Conservation (phyloP, 257 asterid species). For the Catharanthus roseus region DNA sequence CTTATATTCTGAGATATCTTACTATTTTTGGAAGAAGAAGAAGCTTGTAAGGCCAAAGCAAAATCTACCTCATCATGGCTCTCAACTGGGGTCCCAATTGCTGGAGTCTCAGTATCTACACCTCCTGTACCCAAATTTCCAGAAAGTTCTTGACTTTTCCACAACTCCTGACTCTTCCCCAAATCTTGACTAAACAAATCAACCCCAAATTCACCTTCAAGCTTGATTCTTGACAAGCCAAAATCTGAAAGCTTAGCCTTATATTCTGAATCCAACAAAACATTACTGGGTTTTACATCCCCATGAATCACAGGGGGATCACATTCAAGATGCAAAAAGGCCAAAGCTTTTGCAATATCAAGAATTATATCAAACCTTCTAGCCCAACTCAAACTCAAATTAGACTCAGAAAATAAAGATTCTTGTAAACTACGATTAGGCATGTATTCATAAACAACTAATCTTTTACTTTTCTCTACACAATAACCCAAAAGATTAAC, state of each 20-base stretch:
- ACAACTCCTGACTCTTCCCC: constrained; percentile 53
- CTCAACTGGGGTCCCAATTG: constrained; percentile 51
- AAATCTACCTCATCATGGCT: constrained; percentile 87
- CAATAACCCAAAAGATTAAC: constrained; percentile 85
- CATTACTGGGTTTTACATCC: constrained; percentile 97
- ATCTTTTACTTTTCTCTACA: constrained; percentile 51
- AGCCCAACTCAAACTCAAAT: constrained; percentile 54
- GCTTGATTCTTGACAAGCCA: constrained; percentile 84
- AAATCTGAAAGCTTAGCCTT: constrained; percentile 92
- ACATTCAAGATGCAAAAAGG: constrained; percentile 81
- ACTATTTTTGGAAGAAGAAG: constrained; percentile 54
- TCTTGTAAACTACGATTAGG: constrained; percentile 88
- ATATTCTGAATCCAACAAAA: constrained; percentile 72
- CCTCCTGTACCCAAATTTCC: constrained; percentile 45
- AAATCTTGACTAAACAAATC: constrained; percentile 83
- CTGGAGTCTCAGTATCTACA: constrained; percentile 48
- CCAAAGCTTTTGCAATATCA: constrained; percentile 74
- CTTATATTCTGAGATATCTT: constrained; percentile 42
- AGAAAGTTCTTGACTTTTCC: constrained; percentile 75
- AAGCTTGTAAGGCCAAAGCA: constrained; percentile 88
- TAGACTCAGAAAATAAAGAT: constrained; percentile 56
- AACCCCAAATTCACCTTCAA: constrained; percentile 65
- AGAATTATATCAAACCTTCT: constrained; percentile 63
- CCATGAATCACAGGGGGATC: constrained; percentile 96
- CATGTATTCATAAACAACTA: constrained; percentile 89